Conservation (phyloP, 2,329 filamentous ascomycete genomes). For the Botrytis sinoallii region DNA sequence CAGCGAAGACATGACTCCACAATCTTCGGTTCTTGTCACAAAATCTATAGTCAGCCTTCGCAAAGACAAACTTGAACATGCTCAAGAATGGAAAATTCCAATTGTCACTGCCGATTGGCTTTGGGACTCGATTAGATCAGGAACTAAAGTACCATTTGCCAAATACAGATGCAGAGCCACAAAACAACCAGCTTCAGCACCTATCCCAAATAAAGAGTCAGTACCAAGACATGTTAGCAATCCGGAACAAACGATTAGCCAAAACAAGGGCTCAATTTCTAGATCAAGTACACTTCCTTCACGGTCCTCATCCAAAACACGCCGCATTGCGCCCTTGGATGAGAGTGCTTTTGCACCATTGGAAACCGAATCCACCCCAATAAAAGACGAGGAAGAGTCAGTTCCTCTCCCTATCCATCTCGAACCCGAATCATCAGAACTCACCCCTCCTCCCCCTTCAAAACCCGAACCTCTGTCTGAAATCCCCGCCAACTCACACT, state of each 20-base stretch:
- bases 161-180: constrained; percentile 43
- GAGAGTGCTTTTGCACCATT: constrained; percentile 26
- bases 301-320: constrained; percentile 18
- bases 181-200: constrained; percentile 29
- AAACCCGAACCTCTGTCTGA: constrained; percentile 8
- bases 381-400: constrained; percentile 22
- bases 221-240: neutral
- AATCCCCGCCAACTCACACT: constrained; percentile 12
- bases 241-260: neutral
- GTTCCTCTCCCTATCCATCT: neutral
- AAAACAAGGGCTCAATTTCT: constrained; percentile 4
- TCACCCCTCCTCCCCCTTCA: constrained; percentile 15
- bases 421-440: constrained; percentile 21
- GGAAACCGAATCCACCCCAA: constrained; percentile 15
- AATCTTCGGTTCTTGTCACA: constrained; percentile 72
- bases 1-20: constrained; percentile 69
- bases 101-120: constrained; percentile 83
- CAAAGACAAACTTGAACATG: constrained; percentile 76
- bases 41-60: constrained; percentile 48
- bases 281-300: constrained; percentile 22
- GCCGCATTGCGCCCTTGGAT: constrained; percentile 23
- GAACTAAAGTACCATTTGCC: constrained; percentile 48
- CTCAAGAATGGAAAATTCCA: constrained; percentile 70
- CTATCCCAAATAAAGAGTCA: constrained; percentile 19
- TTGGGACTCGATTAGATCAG: constrained; percentile 70